Evolutionary conservation across 441 rosid genomes (phyloP), one percentile per base, ranked within the genome.

Genomic region (Pelargonium fulgidum): DNA sequence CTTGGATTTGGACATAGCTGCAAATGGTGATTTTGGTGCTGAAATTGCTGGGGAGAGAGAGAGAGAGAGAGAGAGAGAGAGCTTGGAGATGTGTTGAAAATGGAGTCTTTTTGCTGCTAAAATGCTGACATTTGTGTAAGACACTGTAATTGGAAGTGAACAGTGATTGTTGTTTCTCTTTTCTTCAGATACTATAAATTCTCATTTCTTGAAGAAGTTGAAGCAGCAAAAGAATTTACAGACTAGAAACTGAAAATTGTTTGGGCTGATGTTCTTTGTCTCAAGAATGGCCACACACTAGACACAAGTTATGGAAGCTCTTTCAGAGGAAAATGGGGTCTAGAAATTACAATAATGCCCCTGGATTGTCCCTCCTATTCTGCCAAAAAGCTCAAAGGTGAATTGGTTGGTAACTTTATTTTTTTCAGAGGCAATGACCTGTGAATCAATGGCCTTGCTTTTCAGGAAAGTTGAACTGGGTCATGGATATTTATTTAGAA

Each of bases 1-100:
- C 97, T 82, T 89, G 87, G 91, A 80, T 81, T 85, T 85, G 68
- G 92, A 80, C 95, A 91, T 91, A 71, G 75, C 72, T 14, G 69
- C 14, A 47, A 17, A 39, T 58, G 29, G 10, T 20, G 78, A 48
- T 70, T 65, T 48, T 41, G 61, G 41, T 12, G 63, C 22, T 58
- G 29, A 58, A 58, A 20, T 24, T 52, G 81, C 36, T 33, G 70
- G 48, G 65, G 42, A 68, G 17, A 10, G 16, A 26, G 20, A 66
- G 63, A 29, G 29, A 24, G 29, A 24, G 29, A 67, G 42, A 68
- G 19, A 11, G 63, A 66, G 75, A 76, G 72, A 72, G 63, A 73
- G 36, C 22, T 17, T 65, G 41, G 22, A 42, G 68, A 22, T 58
- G 36, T 75, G 50, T 3, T 14, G 54, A 58, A 72, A 16, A 54